phyloP scores from a whole-genome alignment of 2,329 filamentous ascomycete species.

The Ambrosiella xylebori region DNA sequence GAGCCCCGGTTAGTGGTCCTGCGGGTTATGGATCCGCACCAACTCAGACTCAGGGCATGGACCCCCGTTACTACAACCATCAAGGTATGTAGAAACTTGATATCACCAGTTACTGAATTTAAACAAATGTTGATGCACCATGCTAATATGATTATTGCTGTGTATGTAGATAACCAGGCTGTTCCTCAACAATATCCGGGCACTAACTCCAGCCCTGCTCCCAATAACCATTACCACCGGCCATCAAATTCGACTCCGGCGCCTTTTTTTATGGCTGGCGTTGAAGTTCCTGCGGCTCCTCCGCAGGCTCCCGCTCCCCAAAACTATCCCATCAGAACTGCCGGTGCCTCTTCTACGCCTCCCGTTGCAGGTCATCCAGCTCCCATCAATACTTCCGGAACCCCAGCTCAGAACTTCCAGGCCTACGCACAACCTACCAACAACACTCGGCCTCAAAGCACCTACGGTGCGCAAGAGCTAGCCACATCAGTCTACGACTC shows the following conservation, averaged over 20 bases:
- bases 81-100: slow-evolving; percentile 7
- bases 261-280: slow-evolving; percentile 49
- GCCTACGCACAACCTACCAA: slow-evolving; percentile 32
- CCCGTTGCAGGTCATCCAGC: slow-evolving; percentile 13
- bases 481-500: slow-evolving; percentile 65
- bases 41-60: slow-evolving; percentile 8
- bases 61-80: slow-evolving; percentile 14
- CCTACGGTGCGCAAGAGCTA: slow-evolving; percentile 59
- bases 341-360: background rate
- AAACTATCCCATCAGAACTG: slow-evolving; percentile 30
- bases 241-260: slow-evolving; percentile 32
- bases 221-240: slow-evolving; percentile 38
- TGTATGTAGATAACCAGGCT: slow-evolving; percentile 16
- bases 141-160: background rate
- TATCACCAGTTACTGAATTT: background rate
- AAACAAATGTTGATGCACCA: background rate
- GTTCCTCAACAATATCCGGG: slow-evolving; percentile 25
- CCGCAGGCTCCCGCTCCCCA: slow-evolving; percentile 21
- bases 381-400: slow-evolving; percentile 31
- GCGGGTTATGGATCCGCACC: slow-evolving; percentile 17
- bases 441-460: slow-evolving; percentile 45
- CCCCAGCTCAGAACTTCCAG: slow-evolving; percentile 28
- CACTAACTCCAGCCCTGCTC: slow-evolving; percentile 23
- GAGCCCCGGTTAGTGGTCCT: slow-evolving; percentile 51
- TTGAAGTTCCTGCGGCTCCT: slow-evolving; percentile 30